Base-by-base conservation (phyloP, 257 asterid genomes). In the Paulownia fortunei region DNA sequence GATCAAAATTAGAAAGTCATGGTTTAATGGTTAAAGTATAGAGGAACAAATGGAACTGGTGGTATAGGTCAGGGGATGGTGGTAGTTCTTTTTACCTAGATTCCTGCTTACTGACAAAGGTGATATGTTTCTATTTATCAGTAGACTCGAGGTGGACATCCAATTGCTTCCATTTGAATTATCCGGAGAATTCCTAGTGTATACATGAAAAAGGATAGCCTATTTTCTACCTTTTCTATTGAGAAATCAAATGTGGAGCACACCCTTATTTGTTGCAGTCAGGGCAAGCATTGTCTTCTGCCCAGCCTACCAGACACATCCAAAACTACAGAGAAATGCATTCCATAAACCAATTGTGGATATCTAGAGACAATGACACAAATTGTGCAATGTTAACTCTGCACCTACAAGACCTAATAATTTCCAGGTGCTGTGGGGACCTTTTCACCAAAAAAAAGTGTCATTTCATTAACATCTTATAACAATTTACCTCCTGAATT, bases 181-280 rank as follows among this genome's bases (percentile, higher is more conserved):
- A 56, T 41, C 18, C 16, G 3, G 77, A 73, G 67, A 39, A 37
- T 73, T 42, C 19, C 54, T 21, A 15, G 44, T 47, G 65, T 27
- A 59, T 59, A 59, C 13, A 27, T 24, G 9, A 54, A 55, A 15
- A 55, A 70, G n/a, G 49, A 54, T 19, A 46, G 44, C 23, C 19
- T 24, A 60, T 3, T 18, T 34, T 15, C 64, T 42, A 60, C 67
- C 6, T 44, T 55, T 32, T 10, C 15, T 9, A 16, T 34, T 36
- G 27, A 26, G 34, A 61, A 4, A 42, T 42, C 49, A 61, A 6
- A 60, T 41, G 63, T 4, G 11, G 12, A 27, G 8, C 12, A 71
- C 49, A 71, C 51, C 65, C 16, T 71, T 47, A 69, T 36, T 69
- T 69, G 60, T 52, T 18, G 37, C 11, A 46, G 18, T 69, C 27